Conservation (phyloP, 345 rosid species). For the Rhizophora mangle region DNA sequence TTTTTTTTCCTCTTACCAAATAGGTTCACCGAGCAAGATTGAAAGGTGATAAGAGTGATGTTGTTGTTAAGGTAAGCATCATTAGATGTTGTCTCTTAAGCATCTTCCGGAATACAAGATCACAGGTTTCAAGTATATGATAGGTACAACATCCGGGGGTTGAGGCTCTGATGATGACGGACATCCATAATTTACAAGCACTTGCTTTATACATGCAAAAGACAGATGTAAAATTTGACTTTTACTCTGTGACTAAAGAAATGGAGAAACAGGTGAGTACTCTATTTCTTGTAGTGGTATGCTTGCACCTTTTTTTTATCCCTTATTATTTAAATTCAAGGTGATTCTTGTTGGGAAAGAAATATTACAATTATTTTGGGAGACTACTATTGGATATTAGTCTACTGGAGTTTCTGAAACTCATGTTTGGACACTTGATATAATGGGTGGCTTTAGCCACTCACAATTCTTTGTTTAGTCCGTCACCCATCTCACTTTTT, state of each 20-base stretch:
- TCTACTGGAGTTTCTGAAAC: no score
- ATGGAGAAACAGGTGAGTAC: slow-evolving; percentile 86
- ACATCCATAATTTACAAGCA: slow-evolving; percentile 82
- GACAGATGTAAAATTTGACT: slow-evolving; percentile 82
- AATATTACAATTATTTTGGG: no score
- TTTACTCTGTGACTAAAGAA: slow-evolving; percentile 75
- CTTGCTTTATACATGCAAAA: slow-evolving; percentile 90
- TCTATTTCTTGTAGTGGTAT: not conserved
- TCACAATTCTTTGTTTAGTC: no score
- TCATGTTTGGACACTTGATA: no score
- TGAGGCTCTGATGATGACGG: slow-evolving; percentile 90
- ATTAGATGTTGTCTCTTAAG: slow-evolving; percentile 15
- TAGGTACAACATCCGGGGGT: slow-evolving; percentile 98
- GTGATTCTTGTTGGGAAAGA: no score
- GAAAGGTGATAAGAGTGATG: slow-evolving; percentile 63
- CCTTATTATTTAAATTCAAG: not conserved
- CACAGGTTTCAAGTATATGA: slow-evolving; percentile 18
- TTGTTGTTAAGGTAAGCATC: slow-evolving; percentile 78
- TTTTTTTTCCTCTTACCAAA: slow-evolving; percentile 9
- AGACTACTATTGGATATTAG: no score
- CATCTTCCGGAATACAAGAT: slow-evolving; percentile 6
- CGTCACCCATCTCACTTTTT: no score
- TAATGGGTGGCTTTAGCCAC: no score
- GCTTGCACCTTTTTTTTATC: not conserved
- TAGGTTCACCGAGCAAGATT: slow-evolving; percentile 91